Evolutionary conservation across 805 yeast genomes (phyloP), one percentile per base, ranked within the genome.

Genomic region (Suhomyces prunicola): DNA sequence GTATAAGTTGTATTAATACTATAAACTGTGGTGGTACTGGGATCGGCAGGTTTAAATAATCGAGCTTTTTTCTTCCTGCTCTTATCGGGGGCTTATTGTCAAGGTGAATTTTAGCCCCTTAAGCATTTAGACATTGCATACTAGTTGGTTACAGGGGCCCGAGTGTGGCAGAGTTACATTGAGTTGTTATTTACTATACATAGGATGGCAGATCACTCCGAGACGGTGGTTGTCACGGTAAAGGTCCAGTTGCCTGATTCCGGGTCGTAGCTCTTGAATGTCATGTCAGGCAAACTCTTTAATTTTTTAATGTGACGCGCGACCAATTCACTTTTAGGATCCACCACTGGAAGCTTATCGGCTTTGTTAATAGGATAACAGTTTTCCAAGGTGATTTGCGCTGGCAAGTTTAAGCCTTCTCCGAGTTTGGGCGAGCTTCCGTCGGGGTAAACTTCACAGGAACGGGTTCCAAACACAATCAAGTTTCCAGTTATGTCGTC

Each of bases 371-470:
- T 69, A 22, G 97, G 97, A 70, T 81, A 92, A 65, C 96, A 88
- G 12, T 87, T 85, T 60, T 87, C 89, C 50, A 91, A 69, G 2
- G 93, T 83, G 44, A 91, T 82, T 55, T 80, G 79, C 6, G 88
- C 88, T 5, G 87, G 85, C 31, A 88, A 78, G 64, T 93, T 93
- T 55, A 94, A 77, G 0, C 97, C 98, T 60, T 88, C 88, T 5
- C 97, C 97, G 27, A 68, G 63, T 44, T 74, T 70, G 0, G 79
- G 77, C 9, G 96, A 96, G 7, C 74, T 70, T 19, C 79, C 82
- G 51, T 86, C 85, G 0, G 96, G 96, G 69, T 91, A 93, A 1
- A 90, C 80, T 1, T 81, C 73, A 67, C 88, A 85, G 12, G 82
- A 72, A 60, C 82, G 83, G 31, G 80, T 74, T 31, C 78, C 80